Evolutionary conservation across 108 stramenopile genomes (phyloP).

Genomic region (Cylindrotheca fusiformis): DNA sequence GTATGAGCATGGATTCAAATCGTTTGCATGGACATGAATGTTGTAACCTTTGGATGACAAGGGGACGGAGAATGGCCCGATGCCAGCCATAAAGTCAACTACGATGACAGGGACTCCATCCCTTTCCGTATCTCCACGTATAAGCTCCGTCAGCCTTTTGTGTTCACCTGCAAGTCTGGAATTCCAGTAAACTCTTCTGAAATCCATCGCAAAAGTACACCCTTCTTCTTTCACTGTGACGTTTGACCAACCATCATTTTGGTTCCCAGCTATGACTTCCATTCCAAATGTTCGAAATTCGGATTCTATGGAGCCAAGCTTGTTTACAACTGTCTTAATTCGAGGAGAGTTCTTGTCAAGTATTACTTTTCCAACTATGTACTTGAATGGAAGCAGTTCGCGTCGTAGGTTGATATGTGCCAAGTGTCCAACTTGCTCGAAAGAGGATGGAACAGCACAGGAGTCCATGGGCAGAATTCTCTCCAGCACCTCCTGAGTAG

Average conservation of each 20-base stretch:
- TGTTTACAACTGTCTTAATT: slow-evolving; percentile 93
- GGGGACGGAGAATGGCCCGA: slow-evolving; percentile 98
- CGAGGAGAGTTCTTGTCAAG: slow-evolving; percentile 87
- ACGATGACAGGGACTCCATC: slow-evolving; percentile 41
- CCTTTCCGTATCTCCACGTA: slow-evolving; percentile 41
- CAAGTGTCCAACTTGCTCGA: slow-evolving; percentile 92
- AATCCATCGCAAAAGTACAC: slow-evolving; percentile 88
- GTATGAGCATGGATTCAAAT: slow-evolving; percentile 88
- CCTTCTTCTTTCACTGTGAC: slow-evolving; percentile 89
- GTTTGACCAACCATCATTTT: slow-evolving; percentile 33
- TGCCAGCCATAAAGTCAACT: slow-evolving; percentile 94
- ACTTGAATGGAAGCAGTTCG: slow-evolving; percentile 86
- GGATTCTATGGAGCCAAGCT: slow-evolving; percentile 89
- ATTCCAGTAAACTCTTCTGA: slow-evolving; percentile 97
- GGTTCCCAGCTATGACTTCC: slow-evolving; percentile 88
- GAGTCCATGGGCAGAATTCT: slow-evolving; percentile 50
- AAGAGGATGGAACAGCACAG: slow-evolving; percentile 82
- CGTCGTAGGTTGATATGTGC: slow-evolving; percentile 95
- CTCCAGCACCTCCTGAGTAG: slow-evolving; percentile 77
- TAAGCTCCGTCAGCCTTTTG: slow-evolving; percentile 73
- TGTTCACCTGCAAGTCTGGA: slow-evolving; percentile 89
- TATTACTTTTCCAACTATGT: slow-evolving; percentile 88
- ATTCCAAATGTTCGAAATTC: slow-evolving; percentile 95
- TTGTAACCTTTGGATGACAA: slow-evolving; percentile 45
- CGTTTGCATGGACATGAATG: slow-evolving; percentile 67